Evolutionary conservation across 495 filamentous ascomycete genomes (phyloP), one percentile per base, ranked within the genome.

Genomic region (Astrocystis sublimbata): DNA sequence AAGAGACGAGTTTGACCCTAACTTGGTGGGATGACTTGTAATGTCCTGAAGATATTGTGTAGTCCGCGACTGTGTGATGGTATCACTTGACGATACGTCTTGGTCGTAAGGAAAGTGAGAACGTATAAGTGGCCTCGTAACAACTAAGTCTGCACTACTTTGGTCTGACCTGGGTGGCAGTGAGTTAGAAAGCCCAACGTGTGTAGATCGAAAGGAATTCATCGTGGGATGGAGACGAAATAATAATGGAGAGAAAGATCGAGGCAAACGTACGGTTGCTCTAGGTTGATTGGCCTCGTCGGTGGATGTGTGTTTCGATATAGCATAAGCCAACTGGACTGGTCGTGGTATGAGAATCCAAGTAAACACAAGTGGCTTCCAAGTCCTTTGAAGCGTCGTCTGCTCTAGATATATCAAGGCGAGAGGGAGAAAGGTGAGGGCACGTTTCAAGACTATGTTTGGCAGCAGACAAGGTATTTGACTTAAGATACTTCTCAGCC

Each of bases 111-210:
- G 52, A 64, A 71, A 19, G 66, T 67, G 64, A 63, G 52, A 70
- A 65, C 68, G 60, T 74, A 72, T 64, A 74, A 73, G 35, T 53
- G 58, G 46, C 21, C 69, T 71, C 51, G 69, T 68, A 65, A 74
- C 75, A 31, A 74, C 70, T 24, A 76, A 75, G 36, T 68, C 67
- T 52, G 72, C 64, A 59, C 71, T 75, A 56, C 65, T 65, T 52
- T 67, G 61, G 72, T 72, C 76, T 62, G 76, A 77, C 50, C 78
- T 81, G 70, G 74, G 64, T 54, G 65, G 74, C 47, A 70, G 75
- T 80, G 73, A 79, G 79, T 77, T 78, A 75, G 74, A 73, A 60
- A 73, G 65, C 65, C 75, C 70, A 68, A 57, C 57, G 24, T 68
- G 68, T 61, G 68, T 61, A 58, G 63, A 58, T 60, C 72, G 70